Conservation (phyloP, 73 alveolate species). For the Stentor coeruleus region DNA sequence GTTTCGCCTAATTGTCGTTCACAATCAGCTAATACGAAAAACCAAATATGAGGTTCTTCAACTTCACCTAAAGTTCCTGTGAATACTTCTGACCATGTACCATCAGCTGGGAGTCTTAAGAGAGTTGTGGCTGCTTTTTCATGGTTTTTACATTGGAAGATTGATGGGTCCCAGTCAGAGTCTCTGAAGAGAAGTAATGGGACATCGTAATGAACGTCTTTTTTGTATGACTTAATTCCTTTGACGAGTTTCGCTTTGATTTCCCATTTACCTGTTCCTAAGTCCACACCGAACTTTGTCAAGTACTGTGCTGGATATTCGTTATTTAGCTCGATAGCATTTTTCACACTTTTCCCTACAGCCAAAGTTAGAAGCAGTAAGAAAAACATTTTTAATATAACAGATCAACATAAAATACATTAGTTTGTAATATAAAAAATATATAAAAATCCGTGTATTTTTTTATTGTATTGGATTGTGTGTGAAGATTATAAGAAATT, state of each 20-base stretch:
- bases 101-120: not conserved
- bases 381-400: constrained; percentile 1
- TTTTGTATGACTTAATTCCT: not conserved
- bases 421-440: too few species aligned
- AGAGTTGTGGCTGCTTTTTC: not conserved
- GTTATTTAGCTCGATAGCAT: not conserved
- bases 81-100: constrained; percentile 3
- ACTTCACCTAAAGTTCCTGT: constrained; percentile 13
- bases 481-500: too few species aligned
- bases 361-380: not conserved
- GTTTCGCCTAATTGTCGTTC: not conserved
- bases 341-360: not conserved
- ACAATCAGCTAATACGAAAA: not conserved
- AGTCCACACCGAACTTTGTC: constrained; percentile 25
- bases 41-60: constrained; percentile 3
- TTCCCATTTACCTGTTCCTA: constrained; percentile 5
- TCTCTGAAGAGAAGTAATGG: not conserved
- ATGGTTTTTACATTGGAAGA: not conserved
- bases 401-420: too few species aligned
- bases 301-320: constrained; percentile 21
- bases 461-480: too few species aligned
- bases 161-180: constrained; percentile 17
- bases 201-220: not conserved
- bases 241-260: not conserved
- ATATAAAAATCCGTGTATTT: too few species aligned